phyloP scores from a whole-genome alignment of 257 asterid genomes.

The Schizonepeta tenuifolia region DNA sequence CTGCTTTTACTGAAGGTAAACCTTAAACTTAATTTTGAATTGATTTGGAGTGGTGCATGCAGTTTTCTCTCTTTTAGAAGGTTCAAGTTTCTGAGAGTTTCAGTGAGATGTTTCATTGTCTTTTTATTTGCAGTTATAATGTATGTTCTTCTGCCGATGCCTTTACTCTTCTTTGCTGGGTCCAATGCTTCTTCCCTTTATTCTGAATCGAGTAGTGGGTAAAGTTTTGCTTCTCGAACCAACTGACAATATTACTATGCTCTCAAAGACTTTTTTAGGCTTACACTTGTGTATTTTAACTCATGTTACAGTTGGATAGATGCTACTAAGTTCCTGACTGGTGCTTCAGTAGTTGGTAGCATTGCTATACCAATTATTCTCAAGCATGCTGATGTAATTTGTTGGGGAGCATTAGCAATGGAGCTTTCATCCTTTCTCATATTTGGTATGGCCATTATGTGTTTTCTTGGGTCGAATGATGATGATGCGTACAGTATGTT shows the following conservation, averaged over 20 bases:
- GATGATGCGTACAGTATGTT: constrained; percentile 67
- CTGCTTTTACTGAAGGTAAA: constrained; percentile 3
- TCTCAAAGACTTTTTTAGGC: constrained; percentile 17
- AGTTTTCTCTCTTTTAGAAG: constrained; percentile 18
- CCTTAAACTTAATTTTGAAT: constrained; percentile 16
- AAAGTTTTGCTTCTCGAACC: constrained; percentile 32
- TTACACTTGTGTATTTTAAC: constrained; percentile 24
- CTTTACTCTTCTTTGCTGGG: constrained; percentile 84
- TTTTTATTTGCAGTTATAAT: constrained; percentile 65
- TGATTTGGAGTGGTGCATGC: constrained; percentile 16
- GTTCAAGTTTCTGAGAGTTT: constrained; percentile 23
- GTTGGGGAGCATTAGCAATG: constrained; percentile 97
- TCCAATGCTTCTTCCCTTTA: constrained; percentile 65
- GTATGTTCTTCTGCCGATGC: constrained; percentile 94
- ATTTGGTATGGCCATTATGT: constrained; percentile 63
- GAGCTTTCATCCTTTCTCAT: constrained; percentile 81
- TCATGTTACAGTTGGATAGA: constrained; percentile 71
- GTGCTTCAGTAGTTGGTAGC: constrained; percentile 89
- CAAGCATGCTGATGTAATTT: constrained; percentile 87
- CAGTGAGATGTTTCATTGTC: constrained; percentile 21
- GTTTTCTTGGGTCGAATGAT: constrained; percentile 56
- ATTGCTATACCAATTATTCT: constrained; percentile 83
- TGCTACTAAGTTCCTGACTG: constrained; percentile 85
- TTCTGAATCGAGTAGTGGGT: constrained; percentile 73
- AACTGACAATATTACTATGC: constrained; percentile 11